phyloP scores from a whole-genome alignment of 805 yeast genomes.

The Candida silvicultrix region DNA sequence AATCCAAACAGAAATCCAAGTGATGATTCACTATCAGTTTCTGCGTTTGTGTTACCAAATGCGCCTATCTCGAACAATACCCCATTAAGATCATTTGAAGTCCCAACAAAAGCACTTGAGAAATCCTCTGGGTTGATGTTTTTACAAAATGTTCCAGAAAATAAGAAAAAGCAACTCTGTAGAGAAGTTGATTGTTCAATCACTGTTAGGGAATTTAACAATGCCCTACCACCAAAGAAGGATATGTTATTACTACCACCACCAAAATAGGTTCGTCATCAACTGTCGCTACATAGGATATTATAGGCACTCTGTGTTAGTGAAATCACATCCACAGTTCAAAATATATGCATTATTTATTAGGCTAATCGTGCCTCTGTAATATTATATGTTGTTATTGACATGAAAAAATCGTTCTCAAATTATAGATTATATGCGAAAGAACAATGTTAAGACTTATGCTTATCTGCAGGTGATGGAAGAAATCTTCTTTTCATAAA shows the following conservation, averaged over 20 bases:
- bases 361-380: background rate
- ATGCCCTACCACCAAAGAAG: conserved; percentile 25
- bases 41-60: conserved; percentile 92
- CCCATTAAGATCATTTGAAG: conserved; percentile 71
- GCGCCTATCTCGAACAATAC: conserved; percentile 65
- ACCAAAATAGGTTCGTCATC: conserved; percentile 7
- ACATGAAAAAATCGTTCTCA: too few relatives aligned
- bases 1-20: conserved; percentile 32
- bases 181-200: conserved; percentile 74
- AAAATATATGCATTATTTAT: background rate
- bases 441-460: too few relatives aligned
- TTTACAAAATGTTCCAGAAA: conserved; percentile 57
- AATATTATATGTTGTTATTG: background rate
- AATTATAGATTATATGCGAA: too few relatives aligned
- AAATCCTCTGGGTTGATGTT: conserved; percentile 81
- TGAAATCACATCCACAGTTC: background rate
- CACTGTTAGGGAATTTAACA: conserved; percentile 71
- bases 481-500: background rate
- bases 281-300: background rate
- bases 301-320: background rate
- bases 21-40: conserved; percentile 52
- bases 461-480: background rate
- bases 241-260: conserved; percentile 14
- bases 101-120: conserved; percentile 87
- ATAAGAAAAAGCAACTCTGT: conserved; percentile 61